These are phyloP conservation scores for Polygonum maritimum DNA, from an alignment of 148 eudicot genomes.

Conservation along the genomic window DNA sequence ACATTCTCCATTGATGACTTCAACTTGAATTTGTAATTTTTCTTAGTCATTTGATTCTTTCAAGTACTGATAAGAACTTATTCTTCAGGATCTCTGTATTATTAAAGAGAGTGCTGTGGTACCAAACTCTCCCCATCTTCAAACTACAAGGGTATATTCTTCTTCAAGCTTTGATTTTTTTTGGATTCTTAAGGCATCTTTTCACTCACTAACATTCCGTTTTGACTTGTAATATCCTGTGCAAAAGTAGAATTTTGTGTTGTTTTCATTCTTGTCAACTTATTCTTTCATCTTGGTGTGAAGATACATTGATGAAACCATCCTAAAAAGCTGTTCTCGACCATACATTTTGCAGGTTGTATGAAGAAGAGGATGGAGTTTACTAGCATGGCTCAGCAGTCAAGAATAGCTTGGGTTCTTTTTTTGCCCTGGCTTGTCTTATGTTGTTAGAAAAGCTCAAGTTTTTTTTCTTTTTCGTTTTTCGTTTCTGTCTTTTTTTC, in stretches of 20 bases:
- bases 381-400: not conserved
- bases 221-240: not conserved
- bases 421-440: slow-evolving; percentile 8
- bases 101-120: slow-evolving; percentile 7
- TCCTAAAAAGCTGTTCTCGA: not conserved
- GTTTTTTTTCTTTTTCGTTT: not conserved
- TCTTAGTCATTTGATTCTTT: not conserved
- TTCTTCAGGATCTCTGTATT: slow-evolving; percentile 6
- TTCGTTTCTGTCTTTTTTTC: not conserved
- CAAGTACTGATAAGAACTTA: not conserved
- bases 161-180: not conserved
- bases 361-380: not conserved
- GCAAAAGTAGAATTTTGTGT: not conserved
- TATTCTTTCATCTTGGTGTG: not conserved
- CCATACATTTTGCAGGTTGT: not conserved
- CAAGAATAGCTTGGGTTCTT: not conserved
- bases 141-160: slow-evolving; percentile 7
- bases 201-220: not conserved
- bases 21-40: not conserved
- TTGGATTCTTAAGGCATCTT: not conserved
- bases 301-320: not conserved
- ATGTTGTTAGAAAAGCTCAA: not conserved
- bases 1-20: not conserved
- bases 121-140: not conserved
- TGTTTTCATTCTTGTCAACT: slow-evolving; percentile 9